Base-by-base conservation (phyloP, 139 green algal species). In the Volvox reticuliferus region DNA sequence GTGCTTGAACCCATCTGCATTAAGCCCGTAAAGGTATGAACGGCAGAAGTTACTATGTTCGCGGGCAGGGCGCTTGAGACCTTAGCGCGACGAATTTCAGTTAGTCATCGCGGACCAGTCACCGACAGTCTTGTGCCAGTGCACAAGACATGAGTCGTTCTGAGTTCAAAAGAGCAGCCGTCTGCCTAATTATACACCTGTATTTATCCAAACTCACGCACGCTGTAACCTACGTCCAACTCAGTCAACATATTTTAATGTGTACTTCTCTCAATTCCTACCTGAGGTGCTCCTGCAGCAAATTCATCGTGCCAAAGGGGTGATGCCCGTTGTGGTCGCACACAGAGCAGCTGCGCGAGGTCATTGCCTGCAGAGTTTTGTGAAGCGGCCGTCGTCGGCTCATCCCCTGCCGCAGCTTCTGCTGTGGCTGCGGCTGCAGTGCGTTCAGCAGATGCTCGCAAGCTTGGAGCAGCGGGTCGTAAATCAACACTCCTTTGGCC, bases 261-360 rank as follows among this genome's bases (percentile, higher is more conserved):
- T 55, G 44, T 55, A 9, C 44, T 73, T 16, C n/a, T 12, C 65
- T 12, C 24, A 24, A 5, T 12, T 73, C 65, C 2, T 24, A 76
- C 79, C 26, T 50, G 63, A 95, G 22, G 80, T 95, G 93, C 1
- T 79, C 88, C 89, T 73, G 80, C 87, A 98, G 93, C 75, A 89
- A 19, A 68, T 93, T 88, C 69, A 76, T 79, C 21, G 77, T 94
- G 28, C 44, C 78, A 79, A 96, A 96, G 19, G 94, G 93, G 1
- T 78, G 55, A n/a, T 67, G 26, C 14, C 89, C 94, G 1, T 32
- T 36, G 0, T 62, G 79, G 88, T 97, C 93, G 76, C 96, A 97
- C 61, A 95, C 55, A 9, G 24, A 3, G 88, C 95, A 97, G 19
- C 93, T 92, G 68, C 91, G 76, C 1, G 92, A 92, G 1, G 94